Conservation (phyloP, 805 yeast species). For the Metschnikowia shivogae region DNA sequence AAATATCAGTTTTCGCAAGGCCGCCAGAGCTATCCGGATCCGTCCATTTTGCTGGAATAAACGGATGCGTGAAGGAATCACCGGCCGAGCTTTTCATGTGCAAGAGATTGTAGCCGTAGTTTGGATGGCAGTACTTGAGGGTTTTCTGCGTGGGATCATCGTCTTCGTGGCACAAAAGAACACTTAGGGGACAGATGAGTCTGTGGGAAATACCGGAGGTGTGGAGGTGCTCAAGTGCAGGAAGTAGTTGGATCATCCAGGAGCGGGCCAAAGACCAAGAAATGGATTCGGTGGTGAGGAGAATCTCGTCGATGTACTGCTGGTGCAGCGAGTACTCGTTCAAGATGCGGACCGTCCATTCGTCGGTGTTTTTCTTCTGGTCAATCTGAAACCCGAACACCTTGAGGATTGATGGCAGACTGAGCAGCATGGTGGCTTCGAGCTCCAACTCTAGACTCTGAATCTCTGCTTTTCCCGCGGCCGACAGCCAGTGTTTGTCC, state of each 20-base stretch:
- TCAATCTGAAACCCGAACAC: slow-evolving; percentile 75
- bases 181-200: slow-evolving; percentile 56
- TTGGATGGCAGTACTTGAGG: slow-evolving; percentile 57
- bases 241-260: slow-evolving; percentile 85
- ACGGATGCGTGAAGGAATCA: slow-evolving; percentile 9
- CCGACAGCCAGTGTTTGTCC: slow-evolving; percentile 64
- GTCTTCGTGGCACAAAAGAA: slow-evolving; percentile 35
- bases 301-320: slow-evolving; percentile 59
- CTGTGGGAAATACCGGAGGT: slow-evolving; percentile 81
- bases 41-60: slow-evolving; percentile 49
- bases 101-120: slow-evolving; percentile 39
- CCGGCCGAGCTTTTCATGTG: slow-evolving; percentile 16
- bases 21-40: slow-evolving; percentile 68
- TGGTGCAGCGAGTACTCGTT: slow-evolving; percentile 55
- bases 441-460: slow-evolving; percentile 74
- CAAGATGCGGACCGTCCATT: slow-evolving; percentile 66
- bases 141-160: slow-evolving; percentile 34
- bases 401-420: slow-evolving; percentile 62
- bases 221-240: slow-evolving; percentile 80
- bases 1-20: slow-evolving; percentile 79
- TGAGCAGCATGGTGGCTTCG: slow-evolving; percentile 52
- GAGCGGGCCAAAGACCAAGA: slow-evolving; percentile 74
- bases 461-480: slow-evolving; percentile 69
- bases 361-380: slow-evolving; percentile 28
- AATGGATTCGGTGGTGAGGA: slow-evolving; percentile 63